Evolutionary conservation across 1,284 basidiomycete genomes (phyloP), one percentile per base, ranked within the genome.

Genomic region (Puccinia coronata): DNA sequence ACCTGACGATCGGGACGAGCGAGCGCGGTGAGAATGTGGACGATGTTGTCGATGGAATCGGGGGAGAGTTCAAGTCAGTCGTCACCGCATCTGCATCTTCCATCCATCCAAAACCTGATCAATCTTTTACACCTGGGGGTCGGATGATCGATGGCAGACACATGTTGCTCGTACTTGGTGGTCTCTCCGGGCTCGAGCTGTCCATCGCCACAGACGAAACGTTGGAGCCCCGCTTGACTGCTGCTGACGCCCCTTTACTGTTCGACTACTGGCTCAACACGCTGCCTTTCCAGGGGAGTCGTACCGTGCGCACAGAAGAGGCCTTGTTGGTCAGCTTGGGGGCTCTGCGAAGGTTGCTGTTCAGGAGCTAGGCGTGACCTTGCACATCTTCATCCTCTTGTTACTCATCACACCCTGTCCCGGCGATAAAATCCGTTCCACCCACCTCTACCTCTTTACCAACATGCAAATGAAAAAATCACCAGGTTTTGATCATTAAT

Each of bases 261-360:
- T 86, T 86, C 39, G 86, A 86, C 76, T 81, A n/a, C n/a, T n/a
- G n/a, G n/a, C n/a, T 86, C 69, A 86, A 86, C 61, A 84, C 85
- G 63, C 83, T 84, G 3, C 83, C 84, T 36, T 82, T 82, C 12
- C 86, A 86, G 82, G 86, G 86, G 4, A 83, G 82, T 55, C 82
- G 86, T 47, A 86, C 86, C 23, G 84, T 86, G 0, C 61, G 86
- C 39, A 85, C 86, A 16, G 86, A 86, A 80, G 85, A 80, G 43
- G 77, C 77, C 20, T 71, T 80, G 41, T 72, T 72, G 23, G 77
- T 80, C 39, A 80, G 77, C 43, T 55, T 80, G 72, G 69, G 67
- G 28, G 77, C 77, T 71, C 25, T 80, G 53, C 57, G 77, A 28
- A 51, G 51, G 34, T 69, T 67, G 28, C 47, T 78, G n/a, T 41